Percentiles rank a stretch among this genome's conserved stretches.
Conservation (phyloP, 441 rosid genomes). For the Erysimum cheiri region DNA sequence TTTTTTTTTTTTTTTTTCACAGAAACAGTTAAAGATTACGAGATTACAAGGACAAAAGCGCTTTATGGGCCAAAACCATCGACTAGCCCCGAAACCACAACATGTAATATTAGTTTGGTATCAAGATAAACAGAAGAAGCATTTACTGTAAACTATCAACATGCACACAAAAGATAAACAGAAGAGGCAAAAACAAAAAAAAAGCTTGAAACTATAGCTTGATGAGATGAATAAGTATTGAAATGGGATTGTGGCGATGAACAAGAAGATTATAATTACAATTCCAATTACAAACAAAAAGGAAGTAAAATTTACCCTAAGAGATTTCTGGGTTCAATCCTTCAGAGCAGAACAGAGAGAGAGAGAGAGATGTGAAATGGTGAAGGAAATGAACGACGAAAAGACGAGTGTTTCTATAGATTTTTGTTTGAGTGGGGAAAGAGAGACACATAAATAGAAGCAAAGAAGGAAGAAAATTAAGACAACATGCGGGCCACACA, state of each 20-base stretch:
- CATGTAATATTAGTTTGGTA: no score
- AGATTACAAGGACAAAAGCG: constrained; percentile 9
- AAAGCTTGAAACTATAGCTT: constrained; percentile 13
- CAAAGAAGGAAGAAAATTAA: constrained; percentile 8
- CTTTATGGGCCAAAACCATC: no score
- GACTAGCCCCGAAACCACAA: no score
- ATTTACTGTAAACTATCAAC: constrained; percentile 14
- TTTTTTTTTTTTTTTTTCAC: not conserved
- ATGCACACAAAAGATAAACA: constrained; percentile 21
- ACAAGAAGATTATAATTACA: constrained; percentile 5
- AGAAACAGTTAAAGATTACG: not conserved
- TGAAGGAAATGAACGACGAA: not conserved
- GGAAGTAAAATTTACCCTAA: constrained; percentile 33
- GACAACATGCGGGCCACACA: constrained; percentile 47
- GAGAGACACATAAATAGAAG: constrained; percentile 35
- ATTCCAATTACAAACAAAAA: not conserved
- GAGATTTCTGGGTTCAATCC: constrained; percentile 17
- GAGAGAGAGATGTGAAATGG: constrained; percentile 2
- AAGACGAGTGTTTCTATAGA: constrained; percentile 1
- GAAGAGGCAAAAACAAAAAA: not conserved
- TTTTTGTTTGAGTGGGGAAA: constrained; percentile 10
- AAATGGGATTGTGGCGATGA: not conserved
- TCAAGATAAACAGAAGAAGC: no score
- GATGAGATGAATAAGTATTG: constrained; percentile 2
- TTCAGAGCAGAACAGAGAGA: constrained; percentile 26